Conservation (phyloP, 1,284 basidiomycete genomes). For the Tylopilus orsonianus region DNA sequence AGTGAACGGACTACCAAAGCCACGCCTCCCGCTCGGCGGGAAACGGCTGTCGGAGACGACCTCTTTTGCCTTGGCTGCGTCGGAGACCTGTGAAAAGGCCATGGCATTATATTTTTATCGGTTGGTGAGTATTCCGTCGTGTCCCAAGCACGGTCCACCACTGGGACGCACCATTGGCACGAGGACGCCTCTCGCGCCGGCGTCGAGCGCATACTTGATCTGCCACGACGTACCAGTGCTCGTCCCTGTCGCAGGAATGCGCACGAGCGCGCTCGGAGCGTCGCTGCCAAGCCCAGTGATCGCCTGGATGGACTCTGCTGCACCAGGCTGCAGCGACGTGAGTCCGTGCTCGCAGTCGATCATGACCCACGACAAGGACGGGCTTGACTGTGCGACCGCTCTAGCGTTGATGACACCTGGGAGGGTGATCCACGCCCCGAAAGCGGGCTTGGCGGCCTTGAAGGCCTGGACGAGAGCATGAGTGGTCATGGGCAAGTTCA, state of each 20-base stretch:
- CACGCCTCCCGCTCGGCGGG: constrained; percentile 56
- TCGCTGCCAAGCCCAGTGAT: constrained; percentile 43
- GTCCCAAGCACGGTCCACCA: too few relatives aligned
- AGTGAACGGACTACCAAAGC: constrained; percentile 62
- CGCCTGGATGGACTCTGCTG: constrained; percentile 52
- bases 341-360: constrained; percentile 70
- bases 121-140: not conserved
- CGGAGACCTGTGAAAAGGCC: constrained; percentile 45
- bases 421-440: constrained; percentile 70
- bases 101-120: not conserved
- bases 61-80: constrained; percentile 53
- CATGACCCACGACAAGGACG: constrained; percentile 58
- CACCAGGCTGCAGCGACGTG: constrained; percentile 51
- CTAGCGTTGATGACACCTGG: constrained; percentile 56
- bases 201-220: constrained; percentile 67
- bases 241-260: constrained; percentile 60
- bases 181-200: constrained; percentile 59
- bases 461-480: constrained; percentile 51
- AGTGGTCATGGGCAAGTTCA: constrained; percentile 32
- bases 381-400: constrained; percentile 52
- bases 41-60: constrained; percentile 56
- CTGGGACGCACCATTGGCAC: constrained; percentile 57
- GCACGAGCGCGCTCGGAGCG: constrained; percentile 54
- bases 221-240: constrained; percentile 59
- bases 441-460: constrained; percentile 53